Base-by-base conservation (phyloP, 1,284 basidiomycete genomes). In the Malassezia vespertilionis region DNA sequence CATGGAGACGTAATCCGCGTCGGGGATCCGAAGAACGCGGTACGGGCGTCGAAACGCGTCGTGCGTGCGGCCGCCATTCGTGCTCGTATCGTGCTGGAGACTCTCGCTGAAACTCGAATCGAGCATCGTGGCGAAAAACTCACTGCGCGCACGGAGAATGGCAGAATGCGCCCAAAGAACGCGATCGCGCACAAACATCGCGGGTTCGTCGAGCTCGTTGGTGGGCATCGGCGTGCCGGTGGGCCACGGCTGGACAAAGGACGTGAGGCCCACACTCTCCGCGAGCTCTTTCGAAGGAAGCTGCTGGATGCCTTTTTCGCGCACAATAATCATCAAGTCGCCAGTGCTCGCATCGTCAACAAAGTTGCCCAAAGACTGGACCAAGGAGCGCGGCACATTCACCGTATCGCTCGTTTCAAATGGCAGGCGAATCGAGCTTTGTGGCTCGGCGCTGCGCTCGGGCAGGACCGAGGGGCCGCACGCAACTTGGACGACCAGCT, bases 111-210 rank as follows among this genome's bases (percentile, higher is more conserved):
- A 87, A 0, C 79, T 77, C 0, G 82, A 83, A 23, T 77, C 74
- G 17, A 88, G 75, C 79, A 86, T 83, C 1, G 82, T 83, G 2
- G 79, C 76, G 62, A 87, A 87, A 61, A 87, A 87, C 41, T 86
- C 83, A 18, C 82, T 82, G 18, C 84, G 50, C 17, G 40, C 35
- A 10, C 50, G 53, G 26, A 63, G 54, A 5, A 63, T 49, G 33
- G 59, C 53, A 2, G 81, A 80, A 69, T 88, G 85, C 0, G 84
- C 84, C 70, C 84, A 87, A 22, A 89, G 78, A 17, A 83, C 52
- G 12, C 66, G 61, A 30, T 68, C 64, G 15, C 66, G 57, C 2
- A 66, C 61, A 32, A 58, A 60, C 27, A 63, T 47, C n/a, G 48
- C 28, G 3, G 53, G 48, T 18, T 33, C 24, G 28, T 44, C 32